Evolutionary conservation across 352 stramenopile species (phyloP).

Genomic region (Phytopythium sindhum): DNA sequence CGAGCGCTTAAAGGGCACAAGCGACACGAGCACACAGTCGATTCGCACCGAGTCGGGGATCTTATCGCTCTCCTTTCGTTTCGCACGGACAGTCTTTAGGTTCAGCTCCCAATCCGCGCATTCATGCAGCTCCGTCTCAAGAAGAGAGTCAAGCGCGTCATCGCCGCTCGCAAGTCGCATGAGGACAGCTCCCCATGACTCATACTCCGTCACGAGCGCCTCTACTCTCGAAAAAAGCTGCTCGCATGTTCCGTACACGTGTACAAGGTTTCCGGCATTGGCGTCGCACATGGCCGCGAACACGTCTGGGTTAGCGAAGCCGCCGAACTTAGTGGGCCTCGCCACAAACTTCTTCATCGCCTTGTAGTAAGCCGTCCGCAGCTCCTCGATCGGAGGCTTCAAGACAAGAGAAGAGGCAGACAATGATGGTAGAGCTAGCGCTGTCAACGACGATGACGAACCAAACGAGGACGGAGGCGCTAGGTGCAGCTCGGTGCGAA

Average conservation of each 20-base stretch:
- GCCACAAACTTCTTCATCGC: slow-evolving; percentile 95
- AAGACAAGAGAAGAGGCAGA: slow-evolving; percentile 59
- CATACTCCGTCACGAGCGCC: slow-evolving; percentile 69
- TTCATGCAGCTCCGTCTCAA: slow-evolving; percentile 73
- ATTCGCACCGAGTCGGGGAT: slow-evolving; percentile 87
- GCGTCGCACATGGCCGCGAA: slow-evolving; percentile 88
- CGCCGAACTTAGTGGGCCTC: slow-evolving; percentile 84
- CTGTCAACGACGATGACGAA: slow-evolving; percentile 10
- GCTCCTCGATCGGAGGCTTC: slow-evolving; percentile 90
- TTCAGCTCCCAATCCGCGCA: slow-evolving; percentile 87
- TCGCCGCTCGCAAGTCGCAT: slow-evolving; percentile 35
- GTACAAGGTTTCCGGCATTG: slow-evolving; percentile 83
- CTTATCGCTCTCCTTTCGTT: slow-evolving; percentile 93
- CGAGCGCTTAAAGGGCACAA: slow-evolving; percentile 85
- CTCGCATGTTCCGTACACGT: slow-evolving; percentile 91
- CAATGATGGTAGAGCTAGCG: neutral
- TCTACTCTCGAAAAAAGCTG: slow-evolving; percentile 86
- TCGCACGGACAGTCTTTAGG: slow-evolving; percentile 85
- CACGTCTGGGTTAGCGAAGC: slow-evolving; percentile 84
- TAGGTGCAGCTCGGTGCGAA: slow-evolving; percentile 75
- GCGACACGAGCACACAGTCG: slow-evolving; percentile 89
- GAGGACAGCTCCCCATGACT: slow-evolving; percentile 72
- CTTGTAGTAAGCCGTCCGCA: slow-evolving; percentile 93
- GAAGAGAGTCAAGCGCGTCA: slow-evolving; percentile 70
- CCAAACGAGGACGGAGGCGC: slow-evolving; percentile 18